Conservation (phyloP, 2,329 filamentous ascomycete species). For the Chrysoporthe puriensis region DNA sequence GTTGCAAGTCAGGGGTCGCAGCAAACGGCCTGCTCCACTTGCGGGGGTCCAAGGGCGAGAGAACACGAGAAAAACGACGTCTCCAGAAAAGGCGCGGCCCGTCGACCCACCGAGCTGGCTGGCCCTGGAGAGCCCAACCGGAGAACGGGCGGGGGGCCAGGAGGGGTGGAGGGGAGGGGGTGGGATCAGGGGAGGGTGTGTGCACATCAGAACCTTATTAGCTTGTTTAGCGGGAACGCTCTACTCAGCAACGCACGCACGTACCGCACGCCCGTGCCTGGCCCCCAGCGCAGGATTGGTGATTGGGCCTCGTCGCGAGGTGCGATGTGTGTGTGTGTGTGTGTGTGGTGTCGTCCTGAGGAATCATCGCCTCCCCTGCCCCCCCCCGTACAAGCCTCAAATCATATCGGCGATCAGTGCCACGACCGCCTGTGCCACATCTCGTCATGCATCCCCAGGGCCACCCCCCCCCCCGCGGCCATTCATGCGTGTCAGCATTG, state of each 20-base stretch:
- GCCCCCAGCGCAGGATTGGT: too few species aligned
- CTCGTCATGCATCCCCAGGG: too few species aligned
- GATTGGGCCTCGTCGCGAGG: too few species aligned
- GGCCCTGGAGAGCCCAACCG: too few species aligned
- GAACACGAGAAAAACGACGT: slow-evolving; percentile 11
- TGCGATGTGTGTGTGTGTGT: too few species aligned
- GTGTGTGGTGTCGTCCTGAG: too few species aligned
- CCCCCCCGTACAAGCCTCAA: too few species aligned
- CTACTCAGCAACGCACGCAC: too few species aligned
- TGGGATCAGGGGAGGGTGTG: not conserved
- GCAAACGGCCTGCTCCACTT: not conserved
- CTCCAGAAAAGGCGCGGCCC: slow-evolving; percentile 9
- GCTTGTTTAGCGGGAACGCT: not conserved
- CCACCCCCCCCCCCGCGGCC: not conserved
- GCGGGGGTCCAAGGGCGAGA: not conserved
- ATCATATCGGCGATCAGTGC: too few species aligned
- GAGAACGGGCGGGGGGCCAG: not conserved
- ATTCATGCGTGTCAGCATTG: not conserved
- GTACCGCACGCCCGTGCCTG: too few species aligned
- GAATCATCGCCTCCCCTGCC: too few species aligned
- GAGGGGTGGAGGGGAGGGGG: not conserved
- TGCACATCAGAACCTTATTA: slow-evolving; percentile 3
- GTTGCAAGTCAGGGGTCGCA: slow-evolving; percentile 9
- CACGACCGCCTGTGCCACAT: too few species aligned
- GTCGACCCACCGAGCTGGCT: not conserved